Percentiles rank a stretch among this genome's conserved stretches.
Evolutionary conservation across 1,284 basidiomycete species (phyloP).

Genomic region (Ganoderma multipileum): DNA sequence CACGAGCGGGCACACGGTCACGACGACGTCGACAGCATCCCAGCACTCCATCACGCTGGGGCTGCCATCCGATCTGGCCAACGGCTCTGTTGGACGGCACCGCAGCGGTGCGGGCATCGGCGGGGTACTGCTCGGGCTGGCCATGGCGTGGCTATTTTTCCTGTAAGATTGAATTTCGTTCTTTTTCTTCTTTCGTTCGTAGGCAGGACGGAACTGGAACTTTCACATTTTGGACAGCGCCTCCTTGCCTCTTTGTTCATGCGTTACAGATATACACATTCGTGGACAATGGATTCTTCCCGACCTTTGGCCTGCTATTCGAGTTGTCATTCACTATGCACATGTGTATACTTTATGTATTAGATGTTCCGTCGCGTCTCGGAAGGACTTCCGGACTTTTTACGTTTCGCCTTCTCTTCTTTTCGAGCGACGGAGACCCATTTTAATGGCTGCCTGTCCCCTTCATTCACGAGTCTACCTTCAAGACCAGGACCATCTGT

Average conservation of each 20-base stretch:
- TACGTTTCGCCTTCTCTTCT: neutral
- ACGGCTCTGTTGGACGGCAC: neutral
- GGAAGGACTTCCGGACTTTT: neutral
- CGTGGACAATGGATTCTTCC: neutral
- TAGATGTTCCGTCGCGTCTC: neutral
- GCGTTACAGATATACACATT: neutral
- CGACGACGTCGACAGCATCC: conserved; percentile 39
- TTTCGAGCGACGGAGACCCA: neutral
- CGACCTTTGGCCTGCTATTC: neutral
- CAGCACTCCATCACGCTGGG: conserved; percentile 44
- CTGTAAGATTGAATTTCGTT: neutral
- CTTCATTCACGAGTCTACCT: neutral
- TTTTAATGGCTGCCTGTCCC: neutral
- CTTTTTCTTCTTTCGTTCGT: neutral
- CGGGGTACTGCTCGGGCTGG: conserved; percentile 6
- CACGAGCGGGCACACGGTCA: conserved; percentile 41
- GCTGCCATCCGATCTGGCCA: conserved; percentile 39
- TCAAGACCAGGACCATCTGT: neutral
- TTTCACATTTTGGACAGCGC: neutral
- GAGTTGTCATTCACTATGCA: neutral
- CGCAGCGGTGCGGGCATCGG: neutral
- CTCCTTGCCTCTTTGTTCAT: neutral
- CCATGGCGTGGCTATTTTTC: conserved; percentile 13
- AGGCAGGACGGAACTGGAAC: neutral
- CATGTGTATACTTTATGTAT: neutral